Base-by-base conservation (phyloP, 2,329 filamentous ascomycete species). In the Graphilbum sp. region DNA sequence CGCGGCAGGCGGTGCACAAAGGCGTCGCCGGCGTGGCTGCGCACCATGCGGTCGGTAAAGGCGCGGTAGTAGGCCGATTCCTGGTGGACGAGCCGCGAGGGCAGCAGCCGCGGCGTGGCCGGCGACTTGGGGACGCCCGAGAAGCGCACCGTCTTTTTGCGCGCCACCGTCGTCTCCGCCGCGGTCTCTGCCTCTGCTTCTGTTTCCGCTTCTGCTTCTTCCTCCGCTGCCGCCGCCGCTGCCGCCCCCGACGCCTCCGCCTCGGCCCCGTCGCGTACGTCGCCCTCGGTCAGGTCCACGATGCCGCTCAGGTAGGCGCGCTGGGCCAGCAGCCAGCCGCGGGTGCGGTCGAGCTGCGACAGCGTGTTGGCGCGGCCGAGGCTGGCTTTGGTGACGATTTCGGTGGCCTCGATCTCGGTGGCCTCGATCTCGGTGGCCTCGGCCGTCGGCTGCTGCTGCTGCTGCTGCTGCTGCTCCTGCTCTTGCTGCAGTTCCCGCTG, bases 31-130 rank as follows among this genome's bases (percentile, higher is more conserved):
- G 67, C 64, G 40, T 72, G 74, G 13, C 73, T 74, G 24, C 72
- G 72, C 41, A 81, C 69, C 34, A 77, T 62, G 47, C 83, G 70
- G 51, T 79, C 75, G 47, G 85, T 76, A 55, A 94, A 95, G 10
- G 85, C 85, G 43, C 82, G 79, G 60, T 86, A 88, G 58, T 94
- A 95, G 5, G 87, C 81, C 4, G 79, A 78, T 50, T 90, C 82
- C 51, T 71, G 64, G 41, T 63, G 65, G 19, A 56, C 41, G 23
- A 76, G 57, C 57, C 67, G 61, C 39, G 67, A 59, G 10, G 69
- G 69, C 16, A 75, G 58, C 27, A 57, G 58, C 48, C 63, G 64
- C 19, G 68, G 66, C 32, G 63, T 55, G 29, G 45, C 24, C 42
- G 53, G 60, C 47, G 55, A 57, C 31, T 57, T 59, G 43, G 63